Percentiles rank a stretch among this genome's conserved stretches.
Evolutionary conservation across 2,329 filamentous ascomycete species (phyloP).

Genomic region (Exutisphaerella laricina): DNA sequence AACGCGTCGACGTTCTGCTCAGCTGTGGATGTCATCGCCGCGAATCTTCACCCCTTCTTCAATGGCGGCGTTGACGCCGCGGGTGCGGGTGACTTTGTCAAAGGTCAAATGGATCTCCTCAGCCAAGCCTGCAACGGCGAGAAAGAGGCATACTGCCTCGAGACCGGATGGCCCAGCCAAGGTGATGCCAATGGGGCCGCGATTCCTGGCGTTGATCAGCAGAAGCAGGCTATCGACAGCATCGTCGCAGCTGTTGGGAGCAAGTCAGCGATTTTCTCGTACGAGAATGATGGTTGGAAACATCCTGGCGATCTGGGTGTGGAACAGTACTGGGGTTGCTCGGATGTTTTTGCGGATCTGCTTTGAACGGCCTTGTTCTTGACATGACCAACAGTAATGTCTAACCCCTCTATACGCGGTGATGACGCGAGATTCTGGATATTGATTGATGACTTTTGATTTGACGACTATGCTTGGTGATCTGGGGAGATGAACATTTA

Average conservation of each 20-base stretch:
- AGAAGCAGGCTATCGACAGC: constrained; percentile 64
- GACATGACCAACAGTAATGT: not conserved
- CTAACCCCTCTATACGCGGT: too few species aligned
- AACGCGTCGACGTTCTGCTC: constrained; percentile 60
- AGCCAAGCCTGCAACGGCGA: constrained; percentile 59
- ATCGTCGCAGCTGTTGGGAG: constrained; percentile 63
- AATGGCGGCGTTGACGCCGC: constrained; percentile 60
- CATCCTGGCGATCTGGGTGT: constrained; percentile 59
- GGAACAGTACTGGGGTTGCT: constrained; percentile 76
- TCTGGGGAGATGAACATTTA: too few species aligned
- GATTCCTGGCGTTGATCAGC: constrained; percentile 60
- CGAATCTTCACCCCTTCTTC: constrained; percentile 95
- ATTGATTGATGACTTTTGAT: too few species aligned
- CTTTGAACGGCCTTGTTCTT: too few species aligned
- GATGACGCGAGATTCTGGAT: too few species aligned
- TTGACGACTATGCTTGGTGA: not conserved
- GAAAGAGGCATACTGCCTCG: constrained; percentile 72
- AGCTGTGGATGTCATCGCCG: constrained; percentile 70
- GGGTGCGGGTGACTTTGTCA: constrained; percentile 70
- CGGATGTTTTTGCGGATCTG: constrained; percentile 34
- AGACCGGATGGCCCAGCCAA: constrained; percentile 79
- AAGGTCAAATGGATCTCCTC: constrained; percentile 65
- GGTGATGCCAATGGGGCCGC: constrained; percentile 68
- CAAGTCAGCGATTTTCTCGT: constrained; percentile 76
- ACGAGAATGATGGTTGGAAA: constrained; percentile 80